Percentiles rank a stretch among this genome's conserved stretches.
These are phyloP conservation scores for Geopyxis carbonaria DNA, from an alignment of 495 filamentous ascomycete genomes.

Conservation along the genomic window DNA sequence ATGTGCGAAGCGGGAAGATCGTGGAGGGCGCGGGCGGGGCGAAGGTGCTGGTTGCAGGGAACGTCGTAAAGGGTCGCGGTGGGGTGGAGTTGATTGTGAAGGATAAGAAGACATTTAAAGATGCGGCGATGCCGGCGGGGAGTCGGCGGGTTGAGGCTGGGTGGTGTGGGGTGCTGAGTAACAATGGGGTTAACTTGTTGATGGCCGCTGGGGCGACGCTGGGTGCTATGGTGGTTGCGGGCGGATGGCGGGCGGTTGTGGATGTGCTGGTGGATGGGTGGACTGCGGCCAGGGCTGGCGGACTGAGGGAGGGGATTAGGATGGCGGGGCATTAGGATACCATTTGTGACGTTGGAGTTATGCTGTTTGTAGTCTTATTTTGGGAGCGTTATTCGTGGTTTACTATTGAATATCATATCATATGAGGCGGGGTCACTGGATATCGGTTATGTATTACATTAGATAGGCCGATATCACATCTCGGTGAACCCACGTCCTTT, in stretches of 20 bases:
- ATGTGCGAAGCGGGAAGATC: slow-evolving; percentile 65
- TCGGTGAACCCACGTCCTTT: too few relatives aligned
- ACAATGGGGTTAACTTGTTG: slow-evolving; percentile 81
- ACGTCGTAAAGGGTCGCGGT: slow-evolving; percentile 12
- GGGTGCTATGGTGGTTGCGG: slow-evolving; percentile 48
- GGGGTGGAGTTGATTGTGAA: neutral
- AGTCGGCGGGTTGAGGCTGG: slow-evolving; percentile 37
- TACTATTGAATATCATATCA: too few relatives aligned
- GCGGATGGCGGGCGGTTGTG: slow-evolving; percentile 8
- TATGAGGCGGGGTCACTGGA: too few relatives aligned
- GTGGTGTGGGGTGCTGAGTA: slow-evolving; percentile 64
- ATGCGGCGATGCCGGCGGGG: neutral
- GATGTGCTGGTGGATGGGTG: slow-evolving; percentile 5
- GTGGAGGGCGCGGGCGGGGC: slow-evolving; percentile 73
- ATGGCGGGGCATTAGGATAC: too few relatives aligned
- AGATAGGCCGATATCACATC: too few relatives aligned
- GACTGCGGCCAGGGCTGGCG: neutral
- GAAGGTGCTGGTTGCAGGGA: slow-evolving; percentile 41
- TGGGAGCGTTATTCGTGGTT: too few relatives aligned
- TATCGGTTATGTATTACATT: too few relatives aligned
- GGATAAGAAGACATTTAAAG: slow-evolving; percentile 20
- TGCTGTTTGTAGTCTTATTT: too few relatives aligned
- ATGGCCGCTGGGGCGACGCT: slow-evolving; percentile 75
- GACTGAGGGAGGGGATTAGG: neutral
- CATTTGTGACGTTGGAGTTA: too few relatives aligned